A percentile compares a stretch with the other conserved stretches of the same genome.
phyloP scores from a whole-genome alignment of 108 stramenopile species.

The Aurantiochytrium sp. region DNA sequence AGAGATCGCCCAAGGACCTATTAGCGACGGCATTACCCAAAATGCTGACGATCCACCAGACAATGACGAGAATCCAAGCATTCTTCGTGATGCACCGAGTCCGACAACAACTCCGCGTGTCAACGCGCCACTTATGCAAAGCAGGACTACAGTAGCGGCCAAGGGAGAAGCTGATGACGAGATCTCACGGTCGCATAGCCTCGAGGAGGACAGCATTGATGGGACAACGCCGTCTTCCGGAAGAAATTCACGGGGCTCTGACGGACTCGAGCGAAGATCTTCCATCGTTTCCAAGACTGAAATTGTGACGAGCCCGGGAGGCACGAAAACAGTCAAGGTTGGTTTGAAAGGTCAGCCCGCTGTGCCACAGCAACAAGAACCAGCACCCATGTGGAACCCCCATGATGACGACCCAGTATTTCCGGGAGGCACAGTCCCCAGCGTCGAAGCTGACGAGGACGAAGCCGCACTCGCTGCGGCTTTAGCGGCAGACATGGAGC shows the following conservation, averaged over 20 bases:
- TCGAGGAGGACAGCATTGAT: background rate
- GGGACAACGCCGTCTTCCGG: background rate
- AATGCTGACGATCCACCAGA: no score
- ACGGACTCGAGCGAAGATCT: background rate
- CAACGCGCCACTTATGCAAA: no score
- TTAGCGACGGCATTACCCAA: no score
- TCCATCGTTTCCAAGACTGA: background rate
- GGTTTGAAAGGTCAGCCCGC: background rate
- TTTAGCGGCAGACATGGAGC: background rate
- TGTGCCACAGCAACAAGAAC: background rate
- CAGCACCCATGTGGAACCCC: no score
- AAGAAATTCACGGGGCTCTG: background rate
- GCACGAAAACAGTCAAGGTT: background rate
- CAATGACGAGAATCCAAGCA: no score
- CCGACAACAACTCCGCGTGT: no score
- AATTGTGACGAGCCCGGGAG: background rate
- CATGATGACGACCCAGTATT: no score
- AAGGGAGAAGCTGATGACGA: no score
- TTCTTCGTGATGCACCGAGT: no score
- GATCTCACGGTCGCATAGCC: no score
- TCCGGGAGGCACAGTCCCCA: background rate
- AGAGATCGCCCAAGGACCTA: no score
- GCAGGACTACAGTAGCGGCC: no score
- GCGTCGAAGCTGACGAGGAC: background rate
- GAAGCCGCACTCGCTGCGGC: background rate